Evolutionary conservation across 805 yeast genomes (phyloP).

Genomic region (Candida schatavii): DNA sequence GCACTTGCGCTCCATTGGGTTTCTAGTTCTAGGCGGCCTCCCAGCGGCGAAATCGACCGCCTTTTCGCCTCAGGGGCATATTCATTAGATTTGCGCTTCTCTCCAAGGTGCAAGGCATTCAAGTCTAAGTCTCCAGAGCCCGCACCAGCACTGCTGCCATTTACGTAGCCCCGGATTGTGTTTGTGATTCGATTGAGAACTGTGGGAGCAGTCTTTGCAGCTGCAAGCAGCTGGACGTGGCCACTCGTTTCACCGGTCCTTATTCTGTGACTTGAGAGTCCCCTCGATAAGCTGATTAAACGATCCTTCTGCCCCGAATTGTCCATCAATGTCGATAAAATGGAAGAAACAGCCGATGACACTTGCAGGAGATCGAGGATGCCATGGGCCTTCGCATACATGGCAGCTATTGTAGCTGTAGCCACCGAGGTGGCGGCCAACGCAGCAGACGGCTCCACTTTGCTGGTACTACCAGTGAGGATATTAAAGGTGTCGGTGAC

Average conservation of each 20-base stretch:
- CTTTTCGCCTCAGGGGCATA: slow-evolving; percentile 2
- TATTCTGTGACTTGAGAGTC: no score
- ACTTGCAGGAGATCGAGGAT: slow-evolving; percentile 18
- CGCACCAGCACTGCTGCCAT: neutral
- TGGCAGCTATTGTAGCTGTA: slow-evolving; percentile 36
- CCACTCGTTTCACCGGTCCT: no score
- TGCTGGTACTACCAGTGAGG: slow-evolving; percentile 28
- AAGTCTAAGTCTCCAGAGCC: neutral
- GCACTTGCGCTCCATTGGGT: slow-evolving; percentile 3
- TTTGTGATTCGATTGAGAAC: neutral
- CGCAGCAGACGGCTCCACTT: slow-evolving; percentile 32
- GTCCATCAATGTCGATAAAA: slow-evolving; percentile 22
- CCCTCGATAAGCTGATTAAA: slow-evolving; percentile 15
- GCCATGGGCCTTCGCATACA: slow-evolving; percentile 26
- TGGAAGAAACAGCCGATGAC: slow-evolving; percentile 21
- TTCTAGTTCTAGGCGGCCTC: neutral
- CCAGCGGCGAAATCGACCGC: slow-evolving; percentile 3
- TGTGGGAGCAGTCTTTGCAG: no score
- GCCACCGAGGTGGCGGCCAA: slow-evolving; percentile 36
- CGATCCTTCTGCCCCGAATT: slow-evolving; percentile 22
- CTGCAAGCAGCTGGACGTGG: no score
- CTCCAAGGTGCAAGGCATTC: neutral
- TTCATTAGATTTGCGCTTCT: slow-evolving; percentile 2
- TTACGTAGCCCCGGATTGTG: neutral
- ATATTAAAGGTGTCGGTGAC: slow-evolving; percentile 36